Conservation (phyloP, 2,329 filamentous ascomycete genomes). For the Grosmannia clavigera region DNA sequence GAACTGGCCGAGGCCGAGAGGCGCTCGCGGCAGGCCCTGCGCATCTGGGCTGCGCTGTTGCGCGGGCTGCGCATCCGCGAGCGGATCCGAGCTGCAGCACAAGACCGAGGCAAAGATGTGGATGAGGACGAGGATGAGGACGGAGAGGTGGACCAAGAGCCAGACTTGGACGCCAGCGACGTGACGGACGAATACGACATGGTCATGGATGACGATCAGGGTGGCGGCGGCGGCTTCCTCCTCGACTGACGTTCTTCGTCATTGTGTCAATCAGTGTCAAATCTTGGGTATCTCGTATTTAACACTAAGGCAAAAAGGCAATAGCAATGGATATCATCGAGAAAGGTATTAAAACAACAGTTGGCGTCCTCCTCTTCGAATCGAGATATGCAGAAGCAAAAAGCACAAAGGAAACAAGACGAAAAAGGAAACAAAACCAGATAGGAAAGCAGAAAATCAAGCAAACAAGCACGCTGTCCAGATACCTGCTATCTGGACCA, state of each 20-base stretch:
- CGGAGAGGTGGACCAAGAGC: conserved; percentile 12
- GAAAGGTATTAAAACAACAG: background rate
- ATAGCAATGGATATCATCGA: conserved; percentile 11
- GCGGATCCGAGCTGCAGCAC: conserved; percentile 50
- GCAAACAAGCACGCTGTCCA: background rate
- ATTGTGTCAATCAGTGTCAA: background rate
- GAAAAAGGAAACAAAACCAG: background rate
- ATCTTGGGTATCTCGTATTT: conserved; percentile 8
- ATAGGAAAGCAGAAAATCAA: background rate
- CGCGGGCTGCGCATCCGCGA: conserved; percentile 66
- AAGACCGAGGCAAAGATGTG: conserved; percentile 31
- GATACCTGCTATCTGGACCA: background rate
- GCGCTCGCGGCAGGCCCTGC: conserved; percentile 47
- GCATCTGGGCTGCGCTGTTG: conserved; percentile 65
- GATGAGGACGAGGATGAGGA: conserved; percentile 18
- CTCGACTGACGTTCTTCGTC: background rate
- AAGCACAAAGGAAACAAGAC: background rate
- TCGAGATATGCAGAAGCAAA: conserved; percentile 1
- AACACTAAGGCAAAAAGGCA: conserved; percentile 1
- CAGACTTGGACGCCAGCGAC: conserved; percentile 15
- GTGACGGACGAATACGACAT: conserved; percentile 19
- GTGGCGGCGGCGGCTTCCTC: conserved; percentile 18
- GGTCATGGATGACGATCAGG: conserved; percentile 17
- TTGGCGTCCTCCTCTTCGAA: background rate
- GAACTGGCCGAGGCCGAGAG: conserved; percentile 51